Percentiles rank a stretch among this genome's conserved stretches.
These are phyloP conservation scores for Xanthoparmelia taractica DNA, from an alignment of 495 filamentous ascomycete species.

Conservation along the genomic window DNA sequence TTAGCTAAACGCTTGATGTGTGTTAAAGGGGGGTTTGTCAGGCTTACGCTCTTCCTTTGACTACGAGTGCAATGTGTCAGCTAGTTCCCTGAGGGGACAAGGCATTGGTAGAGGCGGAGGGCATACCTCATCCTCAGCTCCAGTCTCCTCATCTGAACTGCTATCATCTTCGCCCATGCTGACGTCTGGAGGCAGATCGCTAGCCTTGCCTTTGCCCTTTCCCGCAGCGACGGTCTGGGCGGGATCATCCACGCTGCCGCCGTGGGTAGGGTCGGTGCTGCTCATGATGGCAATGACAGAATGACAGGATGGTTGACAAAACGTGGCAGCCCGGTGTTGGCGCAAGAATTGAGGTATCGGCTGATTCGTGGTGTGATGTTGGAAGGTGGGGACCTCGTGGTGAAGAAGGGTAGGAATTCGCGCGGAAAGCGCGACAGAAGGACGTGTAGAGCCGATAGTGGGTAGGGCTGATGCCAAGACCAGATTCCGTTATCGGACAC, in stretches of 20 bases:
- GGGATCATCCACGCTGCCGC: constrained; percentile 19
- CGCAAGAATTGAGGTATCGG: background rate
- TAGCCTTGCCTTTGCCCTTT: constrained; percentile 57
- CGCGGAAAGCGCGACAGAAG: background rate
- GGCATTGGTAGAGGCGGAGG: background rate
- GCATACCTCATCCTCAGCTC: constrained; percentile 54
- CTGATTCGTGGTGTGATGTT: background rate
- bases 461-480: constrained; percentile 1
- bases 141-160: constrained; percentile 55
- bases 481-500: background rate
- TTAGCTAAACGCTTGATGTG: constrained; percentile 23
- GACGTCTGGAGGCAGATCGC: constrained; percentile 45
- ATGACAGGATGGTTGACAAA: background rate
- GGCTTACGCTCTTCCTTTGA: constrained; percentile 17
- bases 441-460: background rate
- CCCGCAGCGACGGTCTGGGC: constrained; percentile 35
- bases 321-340: background rate
- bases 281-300: background rate
- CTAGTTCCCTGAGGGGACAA: background rate
- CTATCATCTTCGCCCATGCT: constrained; percentile 64
- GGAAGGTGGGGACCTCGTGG: background rate
- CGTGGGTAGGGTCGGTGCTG: background rate
- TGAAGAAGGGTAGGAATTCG: background rate
- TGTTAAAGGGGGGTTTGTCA: background rate
- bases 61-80: constrained; percentile 8